Evolutionary conservation across 2,329 filamentous ascomycete species (phyloP), one percentile per base, ranked within the genome.

Genomic region (Didymella glomerata): DNA sequence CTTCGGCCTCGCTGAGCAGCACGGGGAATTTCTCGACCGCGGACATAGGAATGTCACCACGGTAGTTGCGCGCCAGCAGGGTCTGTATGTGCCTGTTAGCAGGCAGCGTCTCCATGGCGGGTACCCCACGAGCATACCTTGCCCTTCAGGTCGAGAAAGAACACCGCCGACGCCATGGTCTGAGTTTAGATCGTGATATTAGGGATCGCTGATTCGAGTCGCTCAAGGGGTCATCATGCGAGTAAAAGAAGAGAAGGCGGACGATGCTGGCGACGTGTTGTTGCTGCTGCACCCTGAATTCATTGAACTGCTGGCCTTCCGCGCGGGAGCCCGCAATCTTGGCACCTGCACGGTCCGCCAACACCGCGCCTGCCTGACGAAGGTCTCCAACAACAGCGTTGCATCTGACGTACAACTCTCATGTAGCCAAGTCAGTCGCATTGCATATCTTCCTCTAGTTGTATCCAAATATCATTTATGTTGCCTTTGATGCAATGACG

Each of bases 111-210:
- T 54, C 47, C 57, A 48, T 45, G 48, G 18, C 30, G 30, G 46
- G 46, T 62, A 52, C 68, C 67, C 68, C 68, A 69, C 66, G 61
- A 67, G 64, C 82, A 64, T 79, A 96, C 93, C 90, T 99, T 99
- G 91, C 95, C 95, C 92, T 99, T 99, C 69, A 99, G 86, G 80
- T 99, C 95, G 74, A 99, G 90, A 79, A 99, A 99, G 86, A 99
- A 99, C 74, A 99, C 78, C 66, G 95, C 95, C 61, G 95, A 99
- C 70, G 95, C 95, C 95, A 99, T 99, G 77, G 71, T 84, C 63
- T 22, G 46, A 22, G 38, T 27, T 36, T 41, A 28, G 46, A 45
- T 52, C 44, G 49, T 47, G 42, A 53, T 28, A 57, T 42, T 34
- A 46, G 22, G 32, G n/a, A 40, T 30, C 20, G 50, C 46, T 58